These are phyloP conservation scores for Aspergillus bridgeri DNA, from an alignment of 495 filamentous ascomycete genomes.

Conservation along the genomic window DNA sequence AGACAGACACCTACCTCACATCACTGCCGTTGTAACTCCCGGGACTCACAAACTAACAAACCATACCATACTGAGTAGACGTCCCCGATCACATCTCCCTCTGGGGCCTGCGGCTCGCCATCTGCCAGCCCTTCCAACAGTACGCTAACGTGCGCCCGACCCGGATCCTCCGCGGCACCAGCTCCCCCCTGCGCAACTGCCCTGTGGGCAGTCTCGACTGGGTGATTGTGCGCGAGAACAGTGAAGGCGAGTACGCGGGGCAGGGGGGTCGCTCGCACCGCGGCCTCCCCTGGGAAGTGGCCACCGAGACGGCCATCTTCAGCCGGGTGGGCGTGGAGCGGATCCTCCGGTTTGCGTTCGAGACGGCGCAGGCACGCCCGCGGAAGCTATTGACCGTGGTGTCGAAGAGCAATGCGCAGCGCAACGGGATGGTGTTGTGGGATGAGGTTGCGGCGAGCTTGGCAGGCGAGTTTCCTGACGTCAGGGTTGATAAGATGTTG, in stretches of 20 bases:
- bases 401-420: conserved; percentile 57
- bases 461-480: conserved; percentile 49
- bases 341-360: conserved; percentile 55
- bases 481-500: conserved; percentile 55
- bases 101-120: conserved; percentile 52
- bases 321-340: conserved; percentile 51
- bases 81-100: conserved; percentile 57
- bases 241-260: conserved; percentile 55
- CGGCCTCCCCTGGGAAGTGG: conserved; percentile 49
- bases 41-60: background rate
- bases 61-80: conserved; percentile 33
- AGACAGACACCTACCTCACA: background rate
- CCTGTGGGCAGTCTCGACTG: conserved; percentile 45
- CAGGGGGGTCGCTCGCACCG: conserved; percentile 53
- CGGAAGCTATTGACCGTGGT: conserved; percentile 54
- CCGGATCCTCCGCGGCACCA: conserved; percentile 45
- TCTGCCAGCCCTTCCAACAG: conserved; percentile 53
- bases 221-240: conserved; percentile 58
- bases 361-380: conserved; percentile 44
- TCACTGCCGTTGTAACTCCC: background rate
- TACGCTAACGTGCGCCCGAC: conserved; percentile 57
- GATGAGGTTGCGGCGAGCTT: conserved; percentile 49
- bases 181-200: conserved; percentile 48
- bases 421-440: conserved; percentile 58
- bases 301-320: conserved; percentile 55